Base-by-base conservation (phyloP, 2,329 filamentous ascomycete genomes). In the Penicillium sp. region DNA sequence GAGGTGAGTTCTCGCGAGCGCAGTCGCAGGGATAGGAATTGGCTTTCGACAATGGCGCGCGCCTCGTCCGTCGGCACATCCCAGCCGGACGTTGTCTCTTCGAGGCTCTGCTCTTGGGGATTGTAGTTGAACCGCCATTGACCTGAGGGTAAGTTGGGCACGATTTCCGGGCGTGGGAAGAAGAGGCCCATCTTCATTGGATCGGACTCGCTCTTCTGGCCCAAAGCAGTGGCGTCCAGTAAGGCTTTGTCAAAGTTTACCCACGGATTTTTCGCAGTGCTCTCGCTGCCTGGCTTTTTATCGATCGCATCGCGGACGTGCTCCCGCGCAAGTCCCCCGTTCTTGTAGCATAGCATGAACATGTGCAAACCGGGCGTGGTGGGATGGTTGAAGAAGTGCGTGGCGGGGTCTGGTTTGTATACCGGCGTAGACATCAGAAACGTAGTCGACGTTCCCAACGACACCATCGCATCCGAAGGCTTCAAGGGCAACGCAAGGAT, bases 271-370 rank as follows among this genome's bases (percentile, higher is more conserved):
- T 68, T 80, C 4, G 73, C 63, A 28, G 73, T 70, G 11, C 77
- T 71, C 28, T 75, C 73, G 9, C 77, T 71, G 24, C 75, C 74
- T 21, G 76, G 72, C 42, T 71, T 68, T 55, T 74, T 65, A 60
- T 91, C 88, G 52, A 97, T 83, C 0, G 83, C 81, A 68, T 99
- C 91, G 55, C 94, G 88, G 60, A 97, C 84, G 66, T 89, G 86
- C 71, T 99, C 94, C 46, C 94, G 88, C 1, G 94, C 93, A 1
- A 97, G 84, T 2, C 91, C 91, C 64, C 94, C 94, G 75, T 99
- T 99, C 77, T 97, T 97, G 80, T 97, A 99, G 81, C 94, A 99
- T 35, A 99, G 85, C 94, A 99, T 99, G 76, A 99, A 97, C 94
- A 99, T 97, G 82, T 96, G 97, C 59, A 97, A 83, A 1, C 89